phyloP scores from a whole-genome alignment of 2,329 filamentous ascomycete species.

The Penicillium sumatraense region DNA sequence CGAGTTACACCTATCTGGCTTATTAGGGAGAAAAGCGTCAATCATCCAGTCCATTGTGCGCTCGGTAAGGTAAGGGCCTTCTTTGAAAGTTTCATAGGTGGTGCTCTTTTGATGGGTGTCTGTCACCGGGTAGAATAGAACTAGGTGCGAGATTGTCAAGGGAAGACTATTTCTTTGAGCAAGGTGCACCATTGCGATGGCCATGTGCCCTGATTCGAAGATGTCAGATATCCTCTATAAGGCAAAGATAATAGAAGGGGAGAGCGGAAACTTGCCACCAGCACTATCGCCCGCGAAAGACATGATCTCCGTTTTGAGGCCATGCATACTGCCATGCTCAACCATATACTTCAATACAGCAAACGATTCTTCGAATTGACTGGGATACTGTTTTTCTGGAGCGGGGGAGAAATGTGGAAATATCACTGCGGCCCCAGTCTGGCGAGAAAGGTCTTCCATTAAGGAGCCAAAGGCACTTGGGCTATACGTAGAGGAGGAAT shows the following conservation, averaged over 20 bases:
- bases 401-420: constrained; percentile 13
- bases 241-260: not conserved
- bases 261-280: not conserved
- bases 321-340: not conserved
- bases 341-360: constrained; percentile 10
- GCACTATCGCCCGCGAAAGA: constrained; percentile 3
- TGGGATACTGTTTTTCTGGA: constrained; percentile 11
- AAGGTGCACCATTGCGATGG: constrained; percentile 14
- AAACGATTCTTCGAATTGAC: constrained; percentile 16
- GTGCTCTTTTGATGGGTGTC: constrained; percentile 10
- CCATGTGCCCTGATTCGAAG: constrained; percentile 9
- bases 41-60: constrained; percentile 15
- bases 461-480: constrained; percentile 6
- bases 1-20: constrained; percentile 4
- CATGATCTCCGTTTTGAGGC: constrained; percentile 1
- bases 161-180: constrained; percentile 1
- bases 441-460: constrained; percentile 12
- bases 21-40: constrained; percentile 9
- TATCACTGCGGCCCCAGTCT: constrained; percentile 8
- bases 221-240: not conserved
- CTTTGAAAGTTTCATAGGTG: constrained; percentile 8
- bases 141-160: constrained; percentile 1
- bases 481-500: not conserved
- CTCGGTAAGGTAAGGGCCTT: constrained; percentile 11
- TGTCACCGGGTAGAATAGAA: constrained; percentile 14